phyloP scores from a whole-genome alignment of 306 rosid genomes.

The Clitoria ternatea region DNA sequence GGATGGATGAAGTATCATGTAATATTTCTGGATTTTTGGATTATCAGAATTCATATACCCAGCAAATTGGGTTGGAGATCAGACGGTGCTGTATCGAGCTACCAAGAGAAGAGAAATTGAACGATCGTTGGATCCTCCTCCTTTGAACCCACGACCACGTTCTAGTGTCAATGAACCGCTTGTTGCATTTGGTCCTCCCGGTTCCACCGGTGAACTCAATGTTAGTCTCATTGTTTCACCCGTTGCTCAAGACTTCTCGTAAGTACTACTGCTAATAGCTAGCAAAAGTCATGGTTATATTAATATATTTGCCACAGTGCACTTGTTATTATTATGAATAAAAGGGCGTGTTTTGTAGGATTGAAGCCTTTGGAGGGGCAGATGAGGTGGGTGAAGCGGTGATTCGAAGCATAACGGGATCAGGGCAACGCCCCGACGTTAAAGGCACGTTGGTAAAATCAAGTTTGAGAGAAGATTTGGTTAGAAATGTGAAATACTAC shows the following conservation, averaged over 20 bases:
- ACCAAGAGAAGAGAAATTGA: conserved; percentile 65
- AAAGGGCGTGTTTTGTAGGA: conserved; percentile 36
- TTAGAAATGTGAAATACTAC: conserved; percentile 48
- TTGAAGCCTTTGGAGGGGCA: conserved; percentile 85
- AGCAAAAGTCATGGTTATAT: no score
- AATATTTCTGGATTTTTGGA: background rate
- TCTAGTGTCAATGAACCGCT: conserved; percentile 55
- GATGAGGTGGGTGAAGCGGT: conserved; percentile 84
- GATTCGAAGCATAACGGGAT: conserved; percentile 55
- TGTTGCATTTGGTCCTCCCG: conserved; percentile 89
- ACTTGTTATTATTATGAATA: background rate
- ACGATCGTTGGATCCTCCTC: conserved; percentile 78
- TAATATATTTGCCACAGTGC: no score
- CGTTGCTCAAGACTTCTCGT: conserved; percentile 80
- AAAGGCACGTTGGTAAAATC: conserved; percentile 61
- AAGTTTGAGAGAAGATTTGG: conserved; percentile 54
- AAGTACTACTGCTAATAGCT: conserved; percentile 13
- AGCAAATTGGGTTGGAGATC: conserved; percentile 88
- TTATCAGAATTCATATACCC: conserved; percentile 81
- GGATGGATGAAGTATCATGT: no score
- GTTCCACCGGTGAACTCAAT: conserved; percentile 83
- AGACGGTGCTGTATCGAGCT: conserved; percentile 70
- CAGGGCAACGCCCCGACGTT: conserved; percentile 53
- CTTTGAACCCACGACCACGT: conserved; percentile 39
- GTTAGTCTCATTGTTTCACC: conserved; percentile 81